Evolutionary conservation across 345 rosid species (phyloP), one percentile per base, ranked within the genome.

Genomic region (Erodium maritimum): DNA sequence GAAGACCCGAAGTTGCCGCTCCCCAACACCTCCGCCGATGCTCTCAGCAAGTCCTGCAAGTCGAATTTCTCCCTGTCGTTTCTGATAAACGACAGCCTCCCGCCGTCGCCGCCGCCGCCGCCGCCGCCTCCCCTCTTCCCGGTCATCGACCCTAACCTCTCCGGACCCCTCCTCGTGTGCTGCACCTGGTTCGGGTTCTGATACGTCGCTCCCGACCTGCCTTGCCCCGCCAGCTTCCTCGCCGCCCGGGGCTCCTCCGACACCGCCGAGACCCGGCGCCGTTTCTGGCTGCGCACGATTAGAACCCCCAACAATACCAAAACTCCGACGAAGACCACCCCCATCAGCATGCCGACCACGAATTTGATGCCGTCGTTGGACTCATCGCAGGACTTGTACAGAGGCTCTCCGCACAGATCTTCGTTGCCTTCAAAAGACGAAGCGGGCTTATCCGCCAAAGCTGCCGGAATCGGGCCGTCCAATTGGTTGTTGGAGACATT

Each of bases 1-100:
- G 90, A 82, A 0, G 98, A 82, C 52, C 98, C 95, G 0, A 88
- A 82, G 37, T 71, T 75, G 2, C 93, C 88, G 59, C 84, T 86
- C 0, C 98, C 96, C 63, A 91, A 57, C 18, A 81, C 79, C 73
- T 88, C 88, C 4, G 96, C 96, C 0, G 95, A 84, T 0, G 96
- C 87, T 58, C 88, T 77, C 2, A 88, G 93, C 61, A 88, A 69
- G 60, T 88, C 90, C n/a, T 76, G 88, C 57, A 88, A 69, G 52
- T 84, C 86, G 33, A 91, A 91, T 56, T 45, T 77, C 69, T 79
- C 86, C 61, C 71, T 57, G 23, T 76, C 83, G 34, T 72, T 63
- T 53, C 80, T 65, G 5, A 84, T 77, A 51, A 91, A 91, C 50
- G 70, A 62, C 2, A 91, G 37, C 71, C 79, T 74, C 58, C 77